Evolutionary conservation across 345 rosid genomes (phyloP), one percentile per base, ranked within the genome.

Genomic region (Hypericum androsaemum): DNA sequence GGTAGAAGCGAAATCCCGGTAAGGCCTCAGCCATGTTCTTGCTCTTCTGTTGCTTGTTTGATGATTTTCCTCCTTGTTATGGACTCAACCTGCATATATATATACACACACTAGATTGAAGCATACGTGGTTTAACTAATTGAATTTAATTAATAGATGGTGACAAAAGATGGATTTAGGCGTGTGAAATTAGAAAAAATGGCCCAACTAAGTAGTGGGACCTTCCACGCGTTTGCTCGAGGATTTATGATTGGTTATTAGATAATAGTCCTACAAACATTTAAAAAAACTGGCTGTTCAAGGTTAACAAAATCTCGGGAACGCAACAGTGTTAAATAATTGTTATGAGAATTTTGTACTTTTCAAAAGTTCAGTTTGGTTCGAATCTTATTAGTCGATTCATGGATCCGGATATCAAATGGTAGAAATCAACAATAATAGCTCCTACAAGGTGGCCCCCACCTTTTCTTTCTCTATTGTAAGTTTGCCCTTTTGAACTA

Each of bases 1-100:
- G 98, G 65, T 67, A 92, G 72, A 92, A 92, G 28, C 96, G 95
- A 61, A 57, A 77, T 12, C 96, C 98, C 0, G 71, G 66, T 1
- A 57, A 40, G 8, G 57, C 56, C 17, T 82, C 80, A 32, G 49
- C 85, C 66, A 63, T 54, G 39, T 40, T 44, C 11, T 9, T 49
- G 50, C 2, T 46, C 7, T 7, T 61, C 22, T 37, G 0, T 7
- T 32, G 28, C 36, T 35, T 14, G 7, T 12, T 37, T 35, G 12
- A 39, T 48, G 16, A 12, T 40, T 13, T 28, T 54, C 8, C 7
- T 45, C 8, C 6, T 5, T 8, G 15, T 3, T 39, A 5, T 5
- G 40, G 12, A 7, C 7, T 50, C 17, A 1, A 13, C 51, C 10
- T 41, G 38, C 10, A 14, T 11, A 57, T 32, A 44, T 43, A 13